These are phyloP conservation scores for Pseudozyma tsukubaensis DNA, from an alignment of 1,284 basidiomycete species.

Conservation along the genomic window DNA sequence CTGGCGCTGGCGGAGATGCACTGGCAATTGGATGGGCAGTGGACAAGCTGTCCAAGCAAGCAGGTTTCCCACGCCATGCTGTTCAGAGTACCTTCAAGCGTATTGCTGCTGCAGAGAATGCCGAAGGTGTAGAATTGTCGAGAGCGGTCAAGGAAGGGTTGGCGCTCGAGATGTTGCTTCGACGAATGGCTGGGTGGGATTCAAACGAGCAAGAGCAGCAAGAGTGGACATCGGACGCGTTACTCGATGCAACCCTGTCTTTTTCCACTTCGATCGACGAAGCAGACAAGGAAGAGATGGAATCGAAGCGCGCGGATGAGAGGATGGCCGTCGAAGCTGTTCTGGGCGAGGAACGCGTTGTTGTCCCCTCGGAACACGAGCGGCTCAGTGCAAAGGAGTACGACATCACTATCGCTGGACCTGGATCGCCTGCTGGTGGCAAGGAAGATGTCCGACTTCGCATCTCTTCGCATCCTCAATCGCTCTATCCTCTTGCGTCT, in stretches of 20 bases:
- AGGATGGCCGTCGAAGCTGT: constrained; percentile 75
- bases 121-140: constrained; percentile 11
- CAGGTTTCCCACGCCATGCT: constrained; percentile 81
- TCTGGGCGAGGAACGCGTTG: constrained; percentile 69
- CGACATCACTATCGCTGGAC: constrained; percentile 64
- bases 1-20: constrained; percentile 72
- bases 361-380: constrained; percentile 53
- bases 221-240: constrained; percentile 33
- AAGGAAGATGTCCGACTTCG: constrained; percentile 75
- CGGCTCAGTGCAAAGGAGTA: constrained; percentile 65
- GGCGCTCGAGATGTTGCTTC: constrained; percentile 52
- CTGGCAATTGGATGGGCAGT: constrained; percentile 83
- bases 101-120: constrained; percentile 18
- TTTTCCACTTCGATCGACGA: constrained; percentile 13
- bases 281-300: constrained; percentile 59
- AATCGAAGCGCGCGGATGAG: constrained; percentile 75
- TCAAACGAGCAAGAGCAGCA: constrained; percentile 6
- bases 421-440: constrained; percentile 33
- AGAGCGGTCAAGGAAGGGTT: constrained; percentile 37
- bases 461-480: constrained; percentile 74
- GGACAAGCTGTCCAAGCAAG: constrained; percentile 83
- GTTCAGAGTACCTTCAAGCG: constrained; percentile 74
- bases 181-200: constrained; percentile 41
- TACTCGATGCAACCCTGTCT: constrained; percentile 21
- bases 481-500: constrained; percentile 67